phyloP scores from a whole-genome alignment of 352 stramenopile genomes.

The Pythium coloratum region DNA sequence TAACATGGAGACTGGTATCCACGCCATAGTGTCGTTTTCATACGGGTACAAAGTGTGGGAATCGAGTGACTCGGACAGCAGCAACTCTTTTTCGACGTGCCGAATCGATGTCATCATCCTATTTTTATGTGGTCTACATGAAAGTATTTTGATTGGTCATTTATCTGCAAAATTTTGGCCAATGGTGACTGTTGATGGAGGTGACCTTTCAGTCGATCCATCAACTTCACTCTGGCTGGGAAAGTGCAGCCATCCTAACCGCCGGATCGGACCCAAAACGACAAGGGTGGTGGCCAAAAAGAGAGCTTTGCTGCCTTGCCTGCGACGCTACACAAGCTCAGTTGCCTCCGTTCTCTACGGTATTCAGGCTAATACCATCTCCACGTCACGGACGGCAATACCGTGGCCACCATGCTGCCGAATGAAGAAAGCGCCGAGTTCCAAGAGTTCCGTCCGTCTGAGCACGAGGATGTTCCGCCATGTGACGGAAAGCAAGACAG shows the following conservation, averaged over 20 bases:
- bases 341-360: background rate
- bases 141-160: background rate
- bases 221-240: constrained; percentile 6
- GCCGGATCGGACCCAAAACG: background rate
- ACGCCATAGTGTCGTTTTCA: no score
- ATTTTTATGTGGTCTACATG: background rate
- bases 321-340: background rate
- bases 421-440: constrained; percentile 10
- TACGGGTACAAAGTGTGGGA: no score
- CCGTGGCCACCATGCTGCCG: constrained; percentile 2
- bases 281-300: background rate
- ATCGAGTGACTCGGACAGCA: no score
- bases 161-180: background rate
- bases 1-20: no score
- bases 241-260: constrained; percentile 6
- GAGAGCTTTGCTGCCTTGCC: background rate
- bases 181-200: background rate
- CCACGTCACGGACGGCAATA: background rate
- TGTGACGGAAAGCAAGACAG: background rate
- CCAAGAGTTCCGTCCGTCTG: background rate
- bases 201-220: constrained; percentile 7
- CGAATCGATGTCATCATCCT: background rate
- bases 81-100: no score
- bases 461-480: constrained; percentile 5
- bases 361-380: background rate